Conservation (phyloP, 2,329 filamentous ascomycete genomes). For the Thelonectria rubi region DNA sequence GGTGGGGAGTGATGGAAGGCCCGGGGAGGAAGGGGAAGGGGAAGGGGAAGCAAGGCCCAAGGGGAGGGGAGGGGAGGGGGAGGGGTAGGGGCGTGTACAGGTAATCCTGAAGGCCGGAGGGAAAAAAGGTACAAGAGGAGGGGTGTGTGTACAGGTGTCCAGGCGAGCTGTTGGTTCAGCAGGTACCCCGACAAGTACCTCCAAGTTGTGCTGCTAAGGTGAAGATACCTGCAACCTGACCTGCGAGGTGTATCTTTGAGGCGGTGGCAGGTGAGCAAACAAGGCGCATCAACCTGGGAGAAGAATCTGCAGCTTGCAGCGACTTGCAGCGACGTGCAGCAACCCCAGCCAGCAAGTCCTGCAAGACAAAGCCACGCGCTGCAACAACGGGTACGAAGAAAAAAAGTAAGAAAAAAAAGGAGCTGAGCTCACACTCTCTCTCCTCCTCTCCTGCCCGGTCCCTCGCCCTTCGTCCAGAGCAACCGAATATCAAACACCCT, state of each 20-base stretch:
- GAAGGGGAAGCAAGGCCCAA: constrained; percentile 19
- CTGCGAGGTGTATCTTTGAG: constrained; percentile 12
- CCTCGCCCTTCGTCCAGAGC: not conserved
- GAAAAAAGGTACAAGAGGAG: constrained; percentile 10
- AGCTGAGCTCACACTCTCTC: not conserved
- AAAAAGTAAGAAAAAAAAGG: not conserved
- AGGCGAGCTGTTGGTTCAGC: constrained; percentile 5
- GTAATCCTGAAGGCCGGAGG: not conserved
- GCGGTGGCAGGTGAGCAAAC: constrained; percentile 22
- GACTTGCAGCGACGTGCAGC: constrained; percentile 9
- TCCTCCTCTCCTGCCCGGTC: not conserved
- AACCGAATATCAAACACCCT: constrained; percentile 4
- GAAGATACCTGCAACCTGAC: constrained; percentile 8
- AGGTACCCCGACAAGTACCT: constrained; percentile 15
- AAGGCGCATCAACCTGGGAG: constrained; percentile 2
- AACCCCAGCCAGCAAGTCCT: not conserved
- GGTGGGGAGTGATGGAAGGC: constrained; percentile 30
- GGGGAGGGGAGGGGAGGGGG: constrained; percentile 26
- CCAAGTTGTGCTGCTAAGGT: constrained; percentile 10
- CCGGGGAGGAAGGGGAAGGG: constrained; percentile 30
- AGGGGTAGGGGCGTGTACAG: constrained; percentile 18
- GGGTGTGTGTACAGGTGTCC: not conserved
- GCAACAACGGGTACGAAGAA: not conserved
- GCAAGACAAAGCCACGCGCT: constrained; percentile 8
- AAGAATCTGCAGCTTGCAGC: constrained; percentile 15